These are phyloP conservation scores for Ustulina deusta DNA, from an alignment of 2,329 filamentous ascomycete species.

Conservation along the genomic window DNA sequence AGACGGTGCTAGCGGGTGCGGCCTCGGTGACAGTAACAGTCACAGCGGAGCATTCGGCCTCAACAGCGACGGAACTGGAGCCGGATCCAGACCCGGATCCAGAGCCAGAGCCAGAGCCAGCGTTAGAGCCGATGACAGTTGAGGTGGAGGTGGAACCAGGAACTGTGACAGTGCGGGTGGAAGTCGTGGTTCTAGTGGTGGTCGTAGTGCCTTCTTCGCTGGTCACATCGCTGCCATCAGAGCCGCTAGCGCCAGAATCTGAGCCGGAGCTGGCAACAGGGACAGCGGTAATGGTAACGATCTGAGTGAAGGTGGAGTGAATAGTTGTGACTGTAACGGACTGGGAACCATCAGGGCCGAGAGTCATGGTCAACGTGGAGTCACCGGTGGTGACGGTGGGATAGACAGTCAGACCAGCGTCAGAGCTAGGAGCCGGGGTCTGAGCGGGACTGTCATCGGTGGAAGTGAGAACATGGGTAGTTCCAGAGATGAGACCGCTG, in stretches of 20 bases:
- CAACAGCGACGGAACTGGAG: slow-evolving; percentile 34
- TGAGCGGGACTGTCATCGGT: slow-evolving; percentile 39
- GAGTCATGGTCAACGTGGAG: slow-evolving; percentile 46
- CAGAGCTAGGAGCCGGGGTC: slow-evolving; percentile 36
- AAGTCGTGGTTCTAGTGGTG: slow-evolving; percentile 49
- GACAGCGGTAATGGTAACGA: slow-evolving; percentile 47
- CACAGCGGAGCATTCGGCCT: slow-evolving; percentile 45
- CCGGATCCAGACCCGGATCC: slow-evolving; percentile 36
- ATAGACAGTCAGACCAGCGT: slow-evolving; percentile 26
- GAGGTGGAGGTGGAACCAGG: slow-evolving; percentile 33
- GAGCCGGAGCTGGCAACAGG: slow-evolving; percentile 35
- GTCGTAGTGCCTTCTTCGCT: slow-evolving; percentile 46
- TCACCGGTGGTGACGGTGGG: slow-evolving; percentile 33
- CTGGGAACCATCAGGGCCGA: slow-evolving; percentile 48
- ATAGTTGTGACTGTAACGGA: slow-evolving; percentile 49
- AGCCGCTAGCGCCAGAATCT: slow-evolving; percentile 25
- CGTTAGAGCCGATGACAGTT: slow-evolving; percentile 35
- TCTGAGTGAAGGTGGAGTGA: slow-evolving; percentile 48
- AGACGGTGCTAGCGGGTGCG: slow-evolving; percentile 49
- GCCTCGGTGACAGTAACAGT: slow-evolving; percentile 51
- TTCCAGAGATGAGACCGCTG: slow-evolving; percentile 50
- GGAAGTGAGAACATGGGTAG: slow-evolving; percentile 44
- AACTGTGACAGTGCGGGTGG: slow-evolving; percentile 51
- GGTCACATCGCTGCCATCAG: slow-evolving; percentile 36
- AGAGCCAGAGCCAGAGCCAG: slow-evolving; percentile 36